A percentile compares a stretch with the other conserved stretches of the same genome.
Conservation (phyloP, 495 filamentous ascomycete species). For the Articulospora tetracladia region DNA sequence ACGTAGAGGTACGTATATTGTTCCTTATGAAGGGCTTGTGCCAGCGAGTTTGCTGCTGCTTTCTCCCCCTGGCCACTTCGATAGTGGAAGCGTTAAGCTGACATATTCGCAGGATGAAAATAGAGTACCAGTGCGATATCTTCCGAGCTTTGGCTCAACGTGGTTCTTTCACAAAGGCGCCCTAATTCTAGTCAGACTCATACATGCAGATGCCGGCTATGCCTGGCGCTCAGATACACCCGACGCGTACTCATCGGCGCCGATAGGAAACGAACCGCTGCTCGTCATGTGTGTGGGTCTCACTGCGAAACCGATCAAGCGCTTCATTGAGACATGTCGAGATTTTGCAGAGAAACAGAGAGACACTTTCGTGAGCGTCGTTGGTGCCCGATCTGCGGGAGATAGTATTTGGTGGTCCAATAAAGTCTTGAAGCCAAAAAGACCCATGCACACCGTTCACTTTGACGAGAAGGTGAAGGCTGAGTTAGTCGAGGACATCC, state of each 20-base stretch:
- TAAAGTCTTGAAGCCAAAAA: conserved; percentile 39
- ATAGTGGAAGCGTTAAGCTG: too few relatives aligned
- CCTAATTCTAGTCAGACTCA: conserved; percentile 38
- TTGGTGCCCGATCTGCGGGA: conserved; percentile 31
- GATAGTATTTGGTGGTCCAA: conserved; percentile 34
- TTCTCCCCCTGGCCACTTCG: too few relatives aligned
- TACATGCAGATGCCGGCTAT: background rate
- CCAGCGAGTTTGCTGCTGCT: too few relatives aligned
- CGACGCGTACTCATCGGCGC: conserved; percentile 36
- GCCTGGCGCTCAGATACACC: conserved; percentile 17
- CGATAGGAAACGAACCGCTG: conserved; percentile 39
- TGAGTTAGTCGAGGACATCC: conserved; percentile 67
- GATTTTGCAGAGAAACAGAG: conserved; percentile 43
- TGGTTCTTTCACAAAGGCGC: conserved; percentile 39
- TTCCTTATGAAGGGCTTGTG: too few relatives aligned
- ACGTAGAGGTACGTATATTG: too few relatives aligned
- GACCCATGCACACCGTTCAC: conserved; percentile 41
- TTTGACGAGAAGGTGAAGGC: conserved; percentile 57
- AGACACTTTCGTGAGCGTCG: conserved; percentile 39
- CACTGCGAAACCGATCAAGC: conserved; percentile 41
- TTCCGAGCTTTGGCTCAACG: conserved; percentile 40
- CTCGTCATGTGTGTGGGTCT: conserved; percentile 42
- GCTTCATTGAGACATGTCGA: conserved; percentile 35
- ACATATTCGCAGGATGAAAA: conserved; percentile 4
- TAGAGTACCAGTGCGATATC: conserved; percentile 38